Base-by-base conservation (phyloP, 2,329 filamentous ascomycete species). In the Sordariomycetes sp. region DNA sequence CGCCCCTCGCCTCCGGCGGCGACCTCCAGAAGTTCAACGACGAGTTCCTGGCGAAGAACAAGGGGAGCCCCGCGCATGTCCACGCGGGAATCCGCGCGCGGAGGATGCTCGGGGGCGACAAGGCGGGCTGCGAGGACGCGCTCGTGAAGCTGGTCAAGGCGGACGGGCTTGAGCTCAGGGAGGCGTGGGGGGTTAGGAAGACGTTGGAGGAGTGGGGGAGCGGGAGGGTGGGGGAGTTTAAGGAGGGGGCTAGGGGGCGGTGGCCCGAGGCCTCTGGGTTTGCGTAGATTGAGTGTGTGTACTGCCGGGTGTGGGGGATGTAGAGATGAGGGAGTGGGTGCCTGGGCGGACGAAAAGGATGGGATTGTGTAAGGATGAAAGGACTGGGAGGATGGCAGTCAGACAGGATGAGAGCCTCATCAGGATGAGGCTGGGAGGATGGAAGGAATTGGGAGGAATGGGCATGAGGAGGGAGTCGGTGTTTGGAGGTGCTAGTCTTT, bases 11-110 rank as follows among this genome's bases (percentile, higher is more conserved):
- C 34, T 50, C 46, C 2, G 5, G n/a, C n/a, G 71, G 76, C 22
- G 79, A 86, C 55, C 76, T 89, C 51, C 74, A 78, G 54, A 76
- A 82, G 63, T 81, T 79, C 73, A 93, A 92, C 70, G 76, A 85
- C 46, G 79, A 82, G 24, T 93, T 85, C 70, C 71, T 85, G 20
- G 69, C 78, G 50, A 76, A 80, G 63, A 79, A 93, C 73, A 81
- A 82, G 63, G 70, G 78, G 59, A 88, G 83, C 68, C 75, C 82
- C 6, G 62, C 75, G 18, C 83, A 90, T 66, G 74, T 86, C 3
- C 80, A 89, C 58, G 79, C 86, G 2, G 85, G 78, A 40, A 78
- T 89, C 58, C 79, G 79, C 59, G 79, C 79, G 25, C 80, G 81
- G 61, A 78, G 79, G 60, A 64, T 83, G 1, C 72, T 92, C 20